Conservation (phyloP, 192 early-diverging fungal genomes). For the Chytriomyces hyalinus region DNA sequence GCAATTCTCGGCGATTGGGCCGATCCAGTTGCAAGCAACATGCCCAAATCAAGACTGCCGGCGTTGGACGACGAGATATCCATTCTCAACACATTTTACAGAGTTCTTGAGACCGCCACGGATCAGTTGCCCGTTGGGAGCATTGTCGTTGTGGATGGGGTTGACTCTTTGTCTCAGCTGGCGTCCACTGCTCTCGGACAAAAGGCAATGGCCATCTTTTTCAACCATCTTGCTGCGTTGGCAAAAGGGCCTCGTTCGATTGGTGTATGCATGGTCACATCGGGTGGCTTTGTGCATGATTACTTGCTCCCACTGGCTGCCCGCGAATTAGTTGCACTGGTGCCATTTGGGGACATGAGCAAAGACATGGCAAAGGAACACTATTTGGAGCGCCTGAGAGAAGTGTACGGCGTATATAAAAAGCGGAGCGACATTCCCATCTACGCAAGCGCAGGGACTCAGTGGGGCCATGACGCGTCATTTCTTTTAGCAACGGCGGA, state of each 20-base stretch:
- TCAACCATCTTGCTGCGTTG: constrained; percentile 17
- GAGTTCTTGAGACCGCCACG: constrained; percentile 13
- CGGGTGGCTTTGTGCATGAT: constrained; percentile 2
- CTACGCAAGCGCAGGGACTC: not conserved
- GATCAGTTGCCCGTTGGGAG: not conserved
- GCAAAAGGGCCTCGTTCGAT: not conserved
- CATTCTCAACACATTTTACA: constrained; percentile 16
- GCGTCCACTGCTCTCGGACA: not conserved
- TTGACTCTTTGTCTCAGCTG: constrained; percentile 5
- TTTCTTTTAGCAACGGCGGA: not conserved
- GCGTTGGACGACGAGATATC: constrained; percentile 20
- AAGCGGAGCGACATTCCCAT: constrained; percentile 1
- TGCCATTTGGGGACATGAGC: constrained; percentile 16
- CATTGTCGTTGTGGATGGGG: constrained; percentile 6
- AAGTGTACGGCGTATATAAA: constrained; percentile 1
- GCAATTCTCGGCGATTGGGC: constrained; percentile 22
- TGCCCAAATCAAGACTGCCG: constrained; percentile 16
- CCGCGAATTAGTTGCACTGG: not conserved
- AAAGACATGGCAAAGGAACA: constrained; percentile 16
- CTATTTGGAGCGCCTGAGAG: constrained; percentile 17
- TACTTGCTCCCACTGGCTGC: constrained; percentile 23
- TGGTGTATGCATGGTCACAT: constrained; percentile 4
- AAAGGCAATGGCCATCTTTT: constrained; percentile 16
- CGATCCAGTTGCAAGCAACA: not conserved
- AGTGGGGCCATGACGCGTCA: constrained; percentile 1